A percentile compares a stretch with the other conserved stretches of the same genome.
Evolutionary conservation across 2,329 filamentous ascomycete species (phyloP).

Genomic region (Fusarium circinatum): DNA sequence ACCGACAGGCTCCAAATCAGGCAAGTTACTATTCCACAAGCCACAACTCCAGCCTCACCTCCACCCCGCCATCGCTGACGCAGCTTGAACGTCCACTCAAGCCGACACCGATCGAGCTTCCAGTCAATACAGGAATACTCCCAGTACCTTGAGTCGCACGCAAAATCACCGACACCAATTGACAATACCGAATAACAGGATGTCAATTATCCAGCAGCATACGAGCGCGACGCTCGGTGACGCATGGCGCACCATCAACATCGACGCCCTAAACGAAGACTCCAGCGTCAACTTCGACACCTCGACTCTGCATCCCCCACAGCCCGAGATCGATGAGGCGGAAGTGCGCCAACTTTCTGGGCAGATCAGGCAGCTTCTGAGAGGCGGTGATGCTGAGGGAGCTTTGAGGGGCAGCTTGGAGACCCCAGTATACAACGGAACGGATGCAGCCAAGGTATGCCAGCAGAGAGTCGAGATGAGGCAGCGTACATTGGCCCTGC

Average conservation of each 20-base stretch:
- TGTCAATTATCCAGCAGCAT: constrained; percentile 77
- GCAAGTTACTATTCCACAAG: constrained; percentile 10
- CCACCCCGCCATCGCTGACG: constrained; percentile 49
- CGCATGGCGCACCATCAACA: constrained; percentile 89
- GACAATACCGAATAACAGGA: constrained; percentile 42
- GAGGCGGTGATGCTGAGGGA: constrained; percentile 87
- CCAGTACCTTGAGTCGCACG: constrained; percentile 5
- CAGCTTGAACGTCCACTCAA: constrained; percentile 40
- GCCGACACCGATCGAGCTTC: constrained; percentile 31
- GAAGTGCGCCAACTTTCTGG: constrained; percentile 81
- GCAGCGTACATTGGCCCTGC: not conserved
- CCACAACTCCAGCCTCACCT: constrained; percentile 42
- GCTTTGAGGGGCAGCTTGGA: constrained; percentile 86
- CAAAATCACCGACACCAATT: not conserved
- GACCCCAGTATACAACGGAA: constrained; percentile 79
- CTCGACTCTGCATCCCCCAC: constrained; percentile 80
- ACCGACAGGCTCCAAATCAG: not conserved
- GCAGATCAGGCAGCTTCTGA: constrained; percentile 87
- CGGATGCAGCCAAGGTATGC: constrained; percentile 66
- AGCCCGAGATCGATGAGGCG: constrained; percentile 77
- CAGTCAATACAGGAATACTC: not conserved
- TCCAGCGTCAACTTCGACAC: constrained; percentile 92
- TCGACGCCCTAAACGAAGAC: constrained; percentile 90
- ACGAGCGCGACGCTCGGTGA: constrained; percentile 69
- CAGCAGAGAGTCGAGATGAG: not conserved